phyloP scores from a whole-genome alignment of 371 early-diverging fungal genomes.

The Mucor saturninus region DNA sequence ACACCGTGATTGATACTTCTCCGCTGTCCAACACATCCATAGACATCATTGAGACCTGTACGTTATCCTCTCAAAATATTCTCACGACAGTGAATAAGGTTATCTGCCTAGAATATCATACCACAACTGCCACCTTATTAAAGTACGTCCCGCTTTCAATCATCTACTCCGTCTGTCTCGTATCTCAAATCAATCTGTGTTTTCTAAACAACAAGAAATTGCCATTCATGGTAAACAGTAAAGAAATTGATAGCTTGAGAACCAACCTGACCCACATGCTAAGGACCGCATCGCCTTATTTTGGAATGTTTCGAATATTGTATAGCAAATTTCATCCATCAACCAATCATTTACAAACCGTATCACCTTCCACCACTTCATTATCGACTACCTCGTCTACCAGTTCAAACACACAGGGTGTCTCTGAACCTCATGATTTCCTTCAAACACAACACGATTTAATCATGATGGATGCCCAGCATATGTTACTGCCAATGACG shows the following conservation, averaged over 20 bases:
- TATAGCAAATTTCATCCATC: not conserved
- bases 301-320: not conserved
- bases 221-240: not conserved
- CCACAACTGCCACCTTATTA: not conserved
- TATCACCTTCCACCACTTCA: conserved; percentile 4
- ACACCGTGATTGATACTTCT: not conserved
- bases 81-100: conserved; percentile 13
- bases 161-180: conserved; percentile 1
- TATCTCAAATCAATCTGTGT: conserved; percentile 1
- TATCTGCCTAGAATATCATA: not conserved
- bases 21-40: not conserved
- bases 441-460: not conserved
- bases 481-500: not conserved
- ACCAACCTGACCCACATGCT: not conserved
- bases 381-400: not conserved
- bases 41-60: not conserved
- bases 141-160: not conserved
- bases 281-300: not conserved
- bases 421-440: too few species aligned
- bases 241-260: not conserved
- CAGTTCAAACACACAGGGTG: not conserved
- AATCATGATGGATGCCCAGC: not conserved
- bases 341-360: not conserved
- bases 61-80: conserved; percentile 16
- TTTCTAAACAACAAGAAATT: not conserved